Percentiles rank a stretch among this genome's conserved stretches.
These are phyloP conservation scores for Endocladia muricata DNA, from an alignment of 31 red algal species.

Conservation along the genomic window DNA sequence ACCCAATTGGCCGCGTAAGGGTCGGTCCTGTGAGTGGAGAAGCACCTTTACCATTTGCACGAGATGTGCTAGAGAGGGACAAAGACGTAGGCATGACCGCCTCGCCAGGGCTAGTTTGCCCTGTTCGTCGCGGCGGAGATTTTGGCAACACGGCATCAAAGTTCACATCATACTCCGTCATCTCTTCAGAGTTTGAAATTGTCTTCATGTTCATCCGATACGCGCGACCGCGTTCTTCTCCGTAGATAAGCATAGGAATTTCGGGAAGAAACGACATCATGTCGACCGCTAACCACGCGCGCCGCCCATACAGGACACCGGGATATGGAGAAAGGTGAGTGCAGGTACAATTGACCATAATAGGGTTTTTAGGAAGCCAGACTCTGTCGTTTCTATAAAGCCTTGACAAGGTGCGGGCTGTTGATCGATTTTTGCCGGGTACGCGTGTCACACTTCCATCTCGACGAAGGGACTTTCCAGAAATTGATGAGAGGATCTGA, in stretches of 20 bases:
- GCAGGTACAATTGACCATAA: conserved; percentile 89
- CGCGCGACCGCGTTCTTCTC: conserved; percentile 84
- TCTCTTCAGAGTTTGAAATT: conserved; percentile 80
- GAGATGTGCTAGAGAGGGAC: conserved; percentile 22
- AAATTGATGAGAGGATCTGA: conserved; percentile 93
- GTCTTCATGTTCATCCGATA: conserved; percentile 84
- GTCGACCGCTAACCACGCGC: conserved; percentile 97
- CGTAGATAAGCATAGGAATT: conserved; percentile 87
- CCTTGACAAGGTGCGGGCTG: conserved; percentile 79
- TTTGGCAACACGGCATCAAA: conserved; percentile 93
- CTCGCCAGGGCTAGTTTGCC: conserved; percentile 69
- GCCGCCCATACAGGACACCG: conserved; percentile 84
- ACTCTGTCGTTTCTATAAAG: conserved; percentile 81
- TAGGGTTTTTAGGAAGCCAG: conserved; percentile 81
- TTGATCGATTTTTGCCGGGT: conserved; percentile 65
- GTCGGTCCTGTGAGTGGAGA: conserved; percentile 35
- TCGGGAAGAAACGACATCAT: conserved; percentile 88
- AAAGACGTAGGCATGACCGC: conserved; percentile 45
- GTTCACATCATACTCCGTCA: conserved; percentile 95
- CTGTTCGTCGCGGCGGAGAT: conserved; percentile 70
- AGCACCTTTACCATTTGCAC: background rate
- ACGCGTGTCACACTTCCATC: conserved; percentile 88
- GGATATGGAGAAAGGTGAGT: conserved; percentile 96
- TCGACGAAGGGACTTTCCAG: conserved; percentile 87
- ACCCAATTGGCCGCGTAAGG: background rate